Percentiles rank a stretch among this genome's conserved stretches.
These are phyloP conservation scores for Globisporangium radiosum DNA, from an alignment of 352 stramenopile genomes.

Conservation along the genomic window DNA sequence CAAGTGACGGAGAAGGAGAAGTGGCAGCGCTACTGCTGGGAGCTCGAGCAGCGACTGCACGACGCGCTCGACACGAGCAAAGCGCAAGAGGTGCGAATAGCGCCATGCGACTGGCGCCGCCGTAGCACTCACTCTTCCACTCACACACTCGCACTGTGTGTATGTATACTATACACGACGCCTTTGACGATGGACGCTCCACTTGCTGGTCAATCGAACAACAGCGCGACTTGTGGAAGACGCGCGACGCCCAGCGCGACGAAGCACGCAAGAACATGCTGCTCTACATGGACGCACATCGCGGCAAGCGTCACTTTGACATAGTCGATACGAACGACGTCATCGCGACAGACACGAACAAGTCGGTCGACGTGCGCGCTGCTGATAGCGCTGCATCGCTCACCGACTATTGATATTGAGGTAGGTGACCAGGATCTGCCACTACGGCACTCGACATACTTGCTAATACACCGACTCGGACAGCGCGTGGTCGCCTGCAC, in stretches of 20 bases:
- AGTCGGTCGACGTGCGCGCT: too few relatives aligned
- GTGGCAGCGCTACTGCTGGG: slow-evolving; percentile 75
- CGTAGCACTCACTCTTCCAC: neutral
- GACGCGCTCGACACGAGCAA: slow-evolving; percentile 7
- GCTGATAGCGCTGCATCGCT: too few relatives aligned
- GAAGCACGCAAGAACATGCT: slow-evolving; percentile 64
- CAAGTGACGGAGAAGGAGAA: slow-evolving; percentile 71
- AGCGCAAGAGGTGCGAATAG: slow-evolving; percentile 37
- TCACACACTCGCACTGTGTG: neutral
- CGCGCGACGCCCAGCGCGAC: slow-evolving; percentile 62
- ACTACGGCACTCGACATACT: too few relatives aligned
- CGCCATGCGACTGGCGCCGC: too few relatives aligned
- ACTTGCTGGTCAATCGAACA: too few relatives aligned
- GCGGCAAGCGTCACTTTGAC: slow-evolving; percentile 48
- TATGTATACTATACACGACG: slow-evolving; percentile 10
- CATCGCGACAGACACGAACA: neutral
- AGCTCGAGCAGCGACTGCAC: slow-evolving; percentile 16
- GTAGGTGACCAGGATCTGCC: too few relatives aligned
- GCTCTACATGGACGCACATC: slow-evolving; percentile 60
- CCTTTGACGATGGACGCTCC: neutral
- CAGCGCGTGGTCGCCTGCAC: too few relatives aligned
- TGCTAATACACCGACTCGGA: too few relatives aligned
- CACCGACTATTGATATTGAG: too few relatives aligned
- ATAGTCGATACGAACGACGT: neutral
- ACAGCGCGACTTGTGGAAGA: too few relatives aligned